Base-by-base conservation (phyloP, 2,329 filamentous ascomycete genomes). In the Colletotrichum liriopes region DNA sequence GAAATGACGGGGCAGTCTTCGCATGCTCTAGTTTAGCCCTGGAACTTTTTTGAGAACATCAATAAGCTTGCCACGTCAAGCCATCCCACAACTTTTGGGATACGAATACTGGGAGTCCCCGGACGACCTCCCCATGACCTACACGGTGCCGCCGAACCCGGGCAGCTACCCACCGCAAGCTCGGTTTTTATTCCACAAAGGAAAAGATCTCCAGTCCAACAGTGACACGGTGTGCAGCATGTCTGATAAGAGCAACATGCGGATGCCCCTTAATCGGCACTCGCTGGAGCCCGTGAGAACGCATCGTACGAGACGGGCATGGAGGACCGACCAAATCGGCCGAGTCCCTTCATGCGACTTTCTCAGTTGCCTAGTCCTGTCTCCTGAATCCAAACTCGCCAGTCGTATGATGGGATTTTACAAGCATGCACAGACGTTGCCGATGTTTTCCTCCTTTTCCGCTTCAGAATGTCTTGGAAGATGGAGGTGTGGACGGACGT, bases 41-140 rank as follows among this genome's bases (percentile, higher is more conserved):
- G 45, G 45, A 61, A 52, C 70, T 55, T 60, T 26, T 26, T 59
- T n/a, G 49, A 39, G 37, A 20, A 59, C 56, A 64, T 64, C 69
- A 59, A 65, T 49, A 35, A 37, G 41, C 70, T 72, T 72, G 70
- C 70, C 65, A 72, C 65, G 70, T 72, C 70, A 70, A 56, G 47
- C 59, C 39, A 43, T 35, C 56, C 60, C 59, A 18, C 26, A 11
- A 41, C 47, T 41, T 14, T 6, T 35, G 47, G 26, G 14, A 52
- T 29, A 16, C 29, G 43, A 52, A 41, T 14, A 56, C 8, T 11
- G 35, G 18, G 29, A 20, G n/a, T 35, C 47, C 18, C 35, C 26
- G 14, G 45, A 35, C 12, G 20, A 20, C 6, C 43, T 26, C 18
- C 35, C 35, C 55, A 39, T 63, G 47, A 63, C 49, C 60, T 26